Evolutionary conservation across 2,329 filamentous ascomycete genomes (phyloP).

Genomic region (Grosmannia serpens): DNA sequence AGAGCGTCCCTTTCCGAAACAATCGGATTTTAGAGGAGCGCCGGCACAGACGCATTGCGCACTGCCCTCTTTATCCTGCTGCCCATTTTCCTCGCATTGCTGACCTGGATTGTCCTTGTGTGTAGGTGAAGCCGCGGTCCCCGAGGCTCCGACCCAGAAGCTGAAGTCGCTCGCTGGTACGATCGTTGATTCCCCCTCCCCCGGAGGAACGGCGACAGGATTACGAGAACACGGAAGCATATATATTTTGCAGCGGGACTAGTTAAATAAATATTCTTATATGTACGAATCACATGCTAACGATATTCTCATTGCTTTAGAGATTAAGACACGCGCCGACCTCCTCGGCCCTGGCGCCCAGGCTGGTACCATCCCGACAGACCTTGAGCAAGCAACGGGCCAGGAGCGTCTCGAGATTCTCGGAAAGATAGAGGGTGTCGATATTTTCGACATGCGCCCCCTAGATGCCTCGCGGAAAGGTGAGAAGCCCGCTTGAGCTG

Average conservation of each 20-base stretch:
- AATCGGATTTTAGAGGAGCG: not conserved
- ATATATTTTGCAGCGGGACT: not conserved
- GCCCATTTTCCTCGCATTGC: not conserved
- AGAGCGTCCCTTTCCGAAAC: conserved; percentile 13
- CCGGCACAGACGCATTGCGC: not conserved
- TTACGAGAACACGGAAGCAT: not conserved
- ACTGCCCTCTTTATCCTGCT: not conserved
- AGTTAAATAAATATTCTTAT: not conserved
- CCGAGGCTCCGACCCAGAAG: conserved; percentile 21
- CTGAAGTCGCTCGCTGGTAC: conserved; percentile 34
- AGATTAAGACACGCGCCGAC: conserved; percentile 73
- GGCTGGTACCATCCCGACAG: conserved; percentile 77
- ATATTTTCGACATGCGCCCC: conserved; percentile 97
- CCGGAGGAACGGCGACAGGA: too few relatives aligned
- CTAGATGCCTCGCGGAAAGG: conserved; percentile 83
- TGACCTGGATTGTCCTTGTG: not conserved
- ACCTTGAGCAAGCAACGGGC: conserved; percentile 92
- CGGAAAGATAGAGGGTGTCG: conserved; percentile 97
- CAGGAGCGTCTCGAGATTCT: conserved; percentile 96
- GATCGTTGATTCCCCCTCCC: conserved; percentile 4
- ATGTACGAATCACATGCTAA: conserved; percentile 8
- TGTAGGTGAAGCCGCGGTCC: conserved; percentile 5
- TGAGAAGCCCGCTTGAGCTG: conserved; percentile 22
- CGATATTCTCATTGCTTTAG: conserved; percentile 34
- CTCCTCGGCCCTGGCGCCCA: conserved; percentile 73